Evolutionary conservation across 257 asterid species (phyloP).

Genomic region (Rauvolfia tetraphylla): DNA sequence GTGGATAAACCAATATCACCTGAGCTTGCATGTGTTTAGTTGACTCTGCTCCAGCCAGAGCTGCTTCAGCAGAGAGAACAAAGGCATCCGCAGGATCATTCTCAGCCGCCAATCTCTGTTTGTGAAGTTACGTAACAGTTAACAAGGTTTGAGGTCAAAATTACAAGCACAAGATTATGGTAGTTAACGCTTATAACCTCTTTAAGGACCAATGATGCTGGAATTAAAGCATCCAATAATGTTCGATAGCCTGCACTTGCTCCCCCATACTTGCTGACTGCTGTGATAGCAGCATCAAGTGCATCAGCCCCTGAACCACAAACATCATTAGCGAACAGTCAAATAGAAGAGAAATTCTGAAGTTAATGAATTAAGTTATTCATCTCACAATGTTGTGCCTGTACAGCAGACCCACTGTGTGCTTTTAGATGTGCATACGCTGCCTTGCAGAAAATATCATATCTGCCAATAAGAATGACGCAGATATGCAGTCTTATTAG

Average conservation of each 20-base stretch:
- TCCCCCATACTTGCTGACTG: constrained; percentile 92
- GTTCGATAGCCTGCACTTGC: constrained; percentile 95
- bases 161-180: constrained; percentile 6
- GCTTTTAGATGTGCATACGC: constrained; percentile 76
- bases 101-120: constrained; percentile 72
- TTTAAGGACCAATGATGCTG: constrained; percentile 70
- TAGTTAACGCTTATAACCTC: constrained; percentile 47
- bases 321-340: constrained; percentile 12
- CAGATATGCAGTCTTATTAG: constrained; percentile 7
- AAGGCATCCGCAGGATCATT: constrained; percentile 74
- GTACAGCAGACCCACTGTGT: constrained; percentile 32
- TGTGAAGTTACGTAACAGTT: constrained; percentile 16
- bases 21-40: constrained; percentile 86
- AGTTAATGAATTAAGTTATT: constrained; percentile 11
- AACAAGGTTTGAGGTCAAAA: constrained; percentile 13
- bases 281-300: constrained; percentile 85
- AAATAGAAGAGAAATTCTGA: constrained; percentile 17
- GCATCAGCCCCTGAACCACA: constrained; percentile 79
- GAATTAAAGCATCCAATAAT: constrained; percentile 85
- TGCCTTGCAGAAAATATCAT: constrained; percentile 81
- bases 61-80: constrained; percentile 81
- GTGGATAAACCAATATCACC: constrained; percentile 36
- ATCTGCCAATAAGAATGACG: constrained; percentile 41
- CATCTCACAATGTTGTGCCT: constrained; percentile 68
- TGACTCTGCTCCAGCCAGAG: constrained; percentile 78